Base-by-base conservation (phyloP, 2,329 filamentous ascomycete genomes). In the Xylaria sp. region DNA sequence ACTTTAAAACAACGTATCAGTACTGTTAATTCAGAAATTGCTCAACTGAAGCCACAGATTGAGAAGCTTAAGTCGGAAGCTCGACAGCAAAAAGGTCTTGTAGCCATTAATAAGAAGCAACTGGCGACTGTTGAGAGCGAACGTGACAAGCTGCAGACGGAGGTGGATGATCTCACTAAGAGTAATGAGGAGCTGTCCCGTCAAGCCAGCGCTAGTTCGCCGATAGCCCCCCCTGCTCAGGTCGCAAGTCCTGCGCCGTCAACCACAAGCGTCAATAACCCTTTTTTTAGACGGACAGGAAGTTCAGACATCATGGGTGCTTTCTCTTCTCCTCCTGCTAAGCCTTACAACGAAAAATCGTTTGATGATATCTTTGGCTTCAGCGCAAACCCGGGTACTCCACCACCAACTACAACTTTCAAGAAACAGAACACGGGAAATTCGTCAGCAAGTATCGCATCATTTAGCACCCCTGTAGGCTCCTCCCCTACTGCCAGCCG, bases 81-180 rank as follows among this genome's bases (percentile, higher is more conserved):
- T 30, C 90, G 96, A 48, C 96, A 98, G 79, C 94, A 98, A 77
- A 98, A 97, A 82, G 96, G 96, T 20, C 85, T 98, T 72, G 95
- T 97, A 34, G 94, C 96, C 50, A 99, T 99, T 82, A 97, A 97
- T 83, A 98, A 97, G 85, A 99, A 99, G 83, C 96, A 99, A 81
- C 84, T 98, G 68, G 89, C 91, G 41, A 97, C 94, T 0, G 93
- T 91, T 65, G 96, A 99, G 80, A 88, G 88, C 56, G 95, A 98
- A 79, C 89, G 93, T 36, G 95, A 98, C 68, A 95, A 93, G 83
- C 84, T 97, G 45, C 94, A 94, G 82, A 83, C 84, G 1, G 95
- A 98, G 79, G 90, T 91, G 52, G 90, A 90, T 66, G 89, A 89
- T 60, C 86, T 91, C 71, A 86, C 81, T 78, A 91, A 85, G 84